Base-by-base conservation (phyloP, 257 asterid species). In the Dorcoceras hygrometricum region DNA sequence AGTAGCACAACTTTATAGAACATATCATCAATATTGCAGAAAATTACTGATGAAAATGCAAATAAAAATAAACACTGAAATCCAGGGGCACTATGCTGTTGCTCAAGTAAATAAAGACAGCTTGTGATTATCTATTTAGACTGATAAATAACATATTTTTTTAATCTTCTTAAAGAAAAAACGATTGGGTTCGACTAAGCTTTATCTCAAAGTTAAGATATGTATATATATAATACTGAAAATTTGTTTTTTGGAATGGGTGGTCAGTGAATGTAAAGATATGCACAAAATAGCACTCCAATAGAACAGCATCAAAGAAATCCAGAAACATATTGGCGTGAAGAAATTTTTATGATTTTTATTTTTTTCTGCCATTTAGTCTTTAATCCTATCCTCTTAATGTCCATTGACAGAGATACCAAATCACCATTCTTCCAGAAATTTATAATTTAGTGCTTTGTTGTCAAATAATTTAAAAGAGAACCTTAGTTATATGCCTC, bases 401-500 rank as follows among this genome's bases (percentile, higher is more conserved):
- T 43, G 72, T 14, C 27, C 19, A 67, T 54, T 43, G 61, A 31
- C 25, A 59, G 76, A 58, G 10, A 16, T 20, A 23, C 24, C 10
- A 54, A 59, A 64, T 53, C 14, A 57, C 58, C 50, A 48, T 39
- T 57, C 14, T 23, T 66, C 34, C 16, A 66, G 23, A 8, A 34
- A 59, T 26, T 25, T 36, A 32, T 51, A 76, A 61, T 65, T 10
- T 51, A 68, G 22, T 27, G 59, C 28, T 56, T 54, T 43, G 50
- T 68, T 62, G 63, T 61, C 19, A 63, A 14, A 60, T 59, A 61
- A 56, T 43, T 26, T 20, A 25, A 16, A n/a, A 31, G 62, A 74
- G 51, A 79, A 91, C 98, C 98, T 87, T 85, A 63, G 60, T 66
- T 65, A 94, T 80, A 76, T 84, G 87, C 73, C 87, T 83, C 81